Conservation (phyloP, 768 basidiomycete species). For the Mycena filopes region DNA sequence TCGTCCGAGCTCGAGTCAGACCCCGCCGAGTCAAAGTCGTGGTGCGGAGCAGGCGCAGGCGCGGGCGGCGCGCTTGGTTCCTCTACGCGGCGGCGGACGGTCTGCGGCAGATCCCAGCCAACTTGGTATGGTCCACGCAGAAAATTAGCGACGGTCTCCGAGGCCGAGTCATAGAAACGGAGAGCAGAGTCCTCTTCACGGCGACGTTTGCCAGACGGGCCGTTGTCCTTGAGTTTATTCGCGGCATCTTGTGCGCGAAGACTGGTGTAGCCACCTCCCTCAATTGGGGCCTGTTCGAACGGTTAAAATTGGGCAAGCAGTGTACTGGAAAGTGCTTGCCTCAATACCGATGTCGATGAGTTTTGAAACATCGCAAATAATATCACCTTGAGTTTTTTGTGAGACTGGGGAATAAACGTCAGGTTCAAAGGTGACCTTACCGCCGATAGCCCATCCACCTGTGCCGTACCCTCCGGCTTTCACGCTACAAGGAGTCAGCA, state of each 20-base stretch:
- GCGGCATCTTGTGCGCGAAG: conserved; percentile 64
- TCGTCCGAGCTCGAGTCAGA: conserved; percentile 27
- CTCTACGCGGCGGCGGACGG: conserved; percentile 49
- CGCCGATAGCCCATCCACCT: conserved; percentile 88
- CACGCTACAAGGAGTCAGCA: conserved; percentile 43
- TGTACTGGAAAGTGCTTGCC: conserved; percentile 1
- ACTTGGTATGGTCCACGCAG: conserved; percentile 51
- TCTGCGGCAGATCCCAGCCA: conserved; percentile 42
- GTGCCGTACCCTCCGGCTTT: conserved; percentile 94
- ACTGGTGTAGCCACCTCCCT: conserved; percentile 67
- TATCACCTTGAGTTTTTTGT: conserved; percentile 55
- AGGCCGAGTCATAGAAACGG: conserved; percentile 66
- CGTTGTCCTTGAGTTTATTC: conserved; percentile 37
- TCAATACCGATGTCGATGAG: conserved; percentile 78
- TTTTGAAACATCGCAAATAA: conserved; percentile 83
- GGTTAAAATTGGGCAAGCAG: neutral
- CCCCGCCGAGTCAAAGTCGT: conserved; percentile 4
- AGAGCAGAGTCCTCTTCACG: conserved; percentile 65
- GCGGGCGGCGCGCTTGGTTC: neutral
- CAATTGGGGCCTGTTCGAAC: conserved; percentile 49
- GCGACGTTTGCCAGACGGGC: conserved; percentile 58
- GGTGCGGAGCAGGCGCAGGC: conserved; percentile 8
- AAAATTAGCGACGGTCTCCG: conserved; percentile 62
- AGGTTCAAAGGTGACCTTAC: conserved; percentile 78
- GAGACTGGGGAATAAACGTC: neutral